These are phyloP conservation scores for Ogataea pignaliae DNA, from an alignment of 805 yeast genomes.

Conservation along the genomic window DNA sequence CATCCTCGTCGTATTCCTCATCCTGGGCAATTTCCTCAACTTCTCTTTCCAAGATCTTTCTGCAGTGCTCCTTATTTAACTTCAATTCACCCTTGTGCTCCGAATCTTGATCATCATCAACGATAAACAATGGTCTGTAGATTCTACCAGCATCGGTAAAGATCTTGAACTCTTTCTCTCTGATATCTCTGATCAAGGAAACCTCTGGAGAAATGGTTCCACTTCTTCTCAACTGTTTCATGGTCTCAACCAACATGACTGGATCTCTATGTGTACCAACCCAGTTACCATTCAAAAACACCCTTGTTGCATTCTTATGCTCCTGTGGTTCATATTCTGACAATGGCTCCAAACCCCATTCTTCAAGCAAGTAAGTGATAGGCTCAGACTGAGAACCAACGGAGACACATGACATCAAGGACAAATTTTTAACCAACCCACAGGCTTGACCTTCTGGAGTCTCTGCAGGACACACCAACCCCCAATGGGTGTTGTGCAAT, in stretches of 20 bases:
- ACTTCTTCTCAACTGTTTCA: constrained; percentile 86
- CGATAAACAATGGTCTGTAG: constrained; percentile 92
- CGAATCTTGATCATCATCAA: constrained; percentile 75
- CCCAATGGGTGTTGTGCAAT: constrained; percentile 99
- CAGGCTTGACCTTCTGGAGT: constrained; percentile 99
- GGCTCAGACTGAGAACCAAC: constrained; percentile 98
- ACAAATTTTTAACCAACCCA: constrained; percentile 95
- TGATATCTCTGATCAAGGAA: constrained; percentile 91
- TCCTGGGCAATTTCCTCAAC: constrained; percentile 54
- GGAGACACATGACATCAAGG: constrained; percentile 95
- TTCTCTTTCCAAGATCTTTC: constrained; percentile 57
- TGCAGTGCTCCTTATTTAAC: constrained; percentile 79
- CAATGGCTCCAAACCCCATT: constrained; percentile 99
- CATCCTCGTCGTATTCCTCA: constrained; percentile 38
- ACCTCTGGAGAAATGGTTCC: constrained; percentile 97
- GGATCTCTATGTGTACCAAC: constrained; percentile 98
- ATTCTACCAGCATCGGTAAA: constrained; percentile 99
- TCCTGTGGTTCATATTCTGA: constrained; percentile 94
- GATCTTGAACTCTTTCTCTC: constrained; percentile 93
- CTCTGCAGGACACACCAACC: constrained; percentile 98
- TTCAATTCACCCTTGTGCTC: constrained; percentile 72
- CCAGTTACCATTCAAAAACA: constrained; percentile 99
- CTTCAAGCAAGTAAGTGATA: constrained; percentile 86
- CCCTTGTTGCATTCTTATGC: constrained; percentile 86
- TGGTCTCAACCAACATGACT: constrained; percentile 82